phyloP scores from a whole-genome alignment of 768 basidiomycete species.

The Leucocoprinus leucothites region DNA sequence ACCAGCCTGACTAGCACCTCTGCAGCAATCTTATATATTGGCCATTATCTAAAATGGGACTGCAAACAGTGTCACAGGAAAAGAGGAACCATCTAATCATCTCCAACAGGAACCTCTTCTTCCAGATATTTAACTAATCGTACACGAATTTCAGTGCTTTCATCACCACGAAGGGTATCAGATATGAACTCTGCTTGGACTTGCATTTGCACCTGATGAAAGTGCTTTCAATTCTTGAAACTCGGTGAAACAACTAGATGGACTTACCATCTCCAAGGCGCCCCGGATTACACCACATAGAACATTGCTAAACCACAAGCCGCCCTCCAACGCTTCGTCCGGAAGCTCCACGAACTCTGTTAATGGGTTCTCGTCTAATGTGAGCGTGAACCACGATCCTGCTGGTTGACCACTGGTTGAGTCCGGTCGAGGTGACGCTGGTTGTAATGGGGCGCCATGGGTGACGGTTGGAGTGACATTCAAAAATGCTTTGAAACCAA shows the following conservation, averaged over 20 bases:
- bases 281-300: slow-evolving; percentile 92
- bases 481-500: slow-evolving; percentile 96
- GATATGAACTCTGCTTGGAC: slow-evolving; percentile 87
- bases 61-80: too few relatives aligned
- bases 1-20: too few relatives aligned
- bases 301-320: slow-evolving; percentile 96
- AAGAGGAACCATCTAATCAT: too few relatives aligned
- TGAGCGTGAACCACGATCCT: slow-evolving; percentile 74
- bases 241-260: neutral
- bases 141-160: slow-evolving; percentile 90
- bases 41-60: slow-evolving; percentile 3
- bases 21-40: too few relatives aligned
- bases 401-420: slow-evolving; percentile 41
- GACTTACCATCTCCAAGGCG: slow-evolving; percentile 89
- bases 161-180: slow-evolving; percentile 90
- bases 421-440: slow-evolving; percentile 38
- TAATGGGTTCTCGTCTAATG: slow-evolving; percentile 93
- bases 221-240: slow-evolving; percentile 12
- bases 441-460: slow-evolving; percentile 56
- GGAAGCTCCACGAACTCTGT: slow-evolving; percentile 97
- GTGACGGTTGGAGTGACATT: slow-evolving; percentile 85
- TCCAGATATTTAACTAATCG: slow-evolving; percentile 89
- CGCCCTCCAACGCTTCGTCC: slow-evolving; percentile 88
- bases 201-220: slow-evolving; percentile 88
- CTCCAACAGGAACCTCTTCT: slow-evolving; percentile 92